These are phyloP conservation scores for Pisolithus orientalis DNA, from an alignment of 768 basidiomycete species.

Conservation along the genomic window DNA sequence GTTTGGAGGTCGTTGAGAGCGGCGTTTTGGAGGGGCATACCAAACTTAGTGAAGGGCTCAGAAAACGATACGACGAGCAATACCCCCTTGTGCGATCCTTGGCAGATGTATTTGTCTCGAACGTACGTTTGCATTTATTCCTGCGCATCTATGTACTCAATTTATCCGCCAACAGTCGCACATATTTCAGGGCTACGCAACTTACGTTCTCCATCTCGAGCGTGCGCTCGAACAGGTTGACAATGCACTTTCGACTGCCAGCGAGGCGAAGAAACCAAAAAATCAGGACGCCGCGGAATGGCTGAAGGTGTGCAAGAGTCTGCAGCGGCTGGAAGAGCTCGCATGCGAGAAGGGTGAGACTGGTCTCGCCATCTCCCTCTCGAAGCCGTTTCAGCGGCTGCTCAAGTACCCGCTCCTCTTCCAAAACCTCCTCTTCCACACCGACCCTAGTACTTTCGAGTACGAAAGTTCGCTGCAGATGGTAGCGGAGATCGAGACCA, in stretches of 20 bases:
- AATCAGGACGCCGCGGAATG: conserved; percentile 78
- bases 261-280: conserved; percentile 67
- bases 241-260: conserved; percentile 57
- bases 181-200: conserved; percentile 90
- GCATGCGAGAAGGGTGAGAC: conserved; percentile 89
- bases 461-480: conserved; percentile 94
- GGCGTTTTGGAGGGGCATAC: conserved; percentile 89
- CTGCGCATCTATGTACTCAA: conserved; percentile 11
- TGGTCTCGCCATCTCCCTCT: conserved; percentile 88
- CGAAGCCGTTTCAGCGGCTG: conserved; percentile 94
- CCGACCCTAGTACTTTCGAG: conserved; percentile 95
- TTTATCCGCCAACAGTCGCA: conserved; percentile 56
- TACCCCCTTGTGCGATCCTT: conserved; percentile 89
- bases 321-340: conserved; percentile 72
- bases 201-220: conserved; percentile 92
- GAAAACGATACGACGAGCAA: conserved; percentile 91
- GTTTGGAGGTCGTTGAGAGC: conserved; percentile 80
- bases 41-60: conserved; percentile 75
- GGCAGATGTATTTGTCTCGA: conserved; percentile 93
- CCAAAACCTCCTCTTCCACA: conserved; percentile 94
- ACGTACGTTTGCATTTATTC: conserved; percentile 48
- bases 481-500: conserved; percentile 95
- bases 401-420: conserved; percentile 97
- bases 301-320: conserved; percentile 66
- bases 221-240: conserved; percentile 86